Evolutionary conservation across 495 filamentous ascomycete species (phyloP).

Genomic region (Friedmanniomyces endolithicus): DNA sequence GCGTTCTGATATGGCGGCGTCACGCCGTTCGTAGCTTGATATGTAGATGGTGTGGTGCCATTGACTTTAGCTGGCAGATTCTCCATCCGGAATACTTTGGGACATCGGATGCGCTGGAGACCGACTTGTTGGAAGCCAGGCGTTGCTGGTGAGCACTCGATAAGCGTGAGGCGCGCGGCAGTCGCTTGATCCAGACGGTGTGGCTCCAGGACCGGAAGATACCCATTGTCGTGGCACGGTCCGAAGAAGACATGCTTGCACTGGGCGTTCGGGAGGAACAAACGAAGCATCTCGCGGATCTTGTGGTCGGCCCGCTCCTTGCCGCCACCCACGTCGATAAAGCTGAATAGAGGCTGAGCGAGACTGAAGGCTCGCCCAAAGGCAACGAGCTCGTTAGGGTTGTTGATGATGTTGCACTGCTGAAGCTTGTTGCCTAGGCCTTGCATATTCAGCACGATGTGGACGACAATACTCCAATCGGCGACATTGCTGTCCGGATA

Average conservation of each 20-base stretch:
- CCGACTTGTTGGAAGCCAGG: conserved; percentile 25
- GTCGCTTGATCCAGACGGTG: conserved; percentile 24
- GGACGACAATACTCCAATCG: conserved; percentile 27
- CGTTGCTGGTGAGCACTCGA: conserved; percentile 24
- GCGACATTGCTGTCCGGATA: conserved; percentile 19
- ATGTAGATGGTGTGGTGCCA: background rate
- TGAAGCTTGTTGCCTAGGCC: conserved; percentile 26
- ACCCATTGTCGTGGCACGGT: conserved; percentile 31
- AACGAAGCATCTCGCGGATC: conserved; percentile 30
- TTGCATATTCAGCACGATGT: conserved; percentile 29
- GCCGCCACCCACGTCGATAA: conserved; percentile 31
- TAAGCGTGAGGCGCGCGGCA: conserved; percentile 24
- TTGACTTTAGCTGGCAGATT: conserved; percentile 11
- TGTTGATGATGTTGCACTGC: conserved; percentile 21
- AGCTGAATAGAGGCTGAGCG: conserved; percentile 30
- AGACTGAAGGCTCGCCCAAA: conserved; percentile 29
- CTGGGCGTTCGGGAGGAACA: conserved; percentile 29
- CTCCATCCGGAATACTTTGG: conserved; percentile 20
- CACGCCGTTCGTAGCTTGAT: background rate
- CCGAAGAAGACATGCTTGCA: conserved; percentile 35
- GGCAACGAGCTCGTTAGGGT: conserved; percentile 20
- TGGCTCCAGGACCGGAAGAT: conserved; percentile 28
- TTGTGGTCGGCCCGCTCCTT: conserved; percentile 33
- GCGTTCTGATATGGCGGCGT: background rate
- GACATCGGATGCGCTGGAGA: conserved; percentile 21